Percentiles rank a stretch among this genome's conserved stretches.
Evolutionary conservation across 2,329 filamentous ascomycete genomes (phyloP).

Genomic region (Aspergillus cejpii): DNA sequence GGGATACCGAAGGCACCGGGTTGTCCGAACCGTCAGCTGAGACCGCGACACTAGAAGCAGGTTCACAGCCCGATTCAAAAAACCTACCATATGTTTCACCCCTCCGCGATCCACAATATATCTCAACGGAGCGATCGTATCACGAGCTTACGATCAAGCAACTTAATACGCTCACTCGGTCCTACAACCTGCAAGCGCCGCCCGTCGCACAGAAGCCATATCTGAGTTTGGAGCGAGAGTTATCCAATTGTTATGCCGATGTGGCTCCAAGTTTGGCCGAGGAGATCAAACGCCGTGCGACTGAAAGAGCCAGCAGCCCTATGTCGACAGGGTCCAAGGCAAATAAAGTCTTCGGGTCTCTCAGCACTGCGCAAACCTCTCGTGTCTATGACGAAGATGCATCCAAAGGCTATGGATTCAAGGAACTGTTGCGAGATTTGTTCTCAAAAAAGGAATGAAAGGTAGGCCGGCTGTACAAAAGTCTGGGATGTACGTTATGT

Average conservation of each 20-base stretch:
- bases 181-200: constrained; percentile 93
- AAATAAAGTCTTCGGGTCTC: constrained; percentile 55
- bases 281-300: constrained; percentile 65
- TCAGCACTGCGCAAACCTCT: constrained; percentile 45
- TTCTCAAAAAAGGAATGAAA: constrained; percentile 42
- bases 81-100: constrained; percentile 47
- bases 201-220: constrained; percentile 90
- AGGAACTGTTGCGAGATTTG: constrained; percentile 82
- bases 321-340: constrained; percentile 24
- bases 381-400: constrained; percentile 67
- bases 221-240: constrained; percentile 73
- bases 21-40: constrained; percentile 7
- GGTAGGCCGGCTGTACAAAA: constrained; percentile 1
- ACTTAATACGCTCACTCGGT: constrained; percentile 71
- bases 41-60: constrained; percentile 1
- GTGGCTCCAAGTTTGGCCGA: constrained; percentile 69
- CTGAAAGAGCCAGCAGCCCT: constrained; percentile 39
- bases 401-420: constrained; percentile 71
- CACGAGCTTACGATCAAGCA: constrained; percentile 67
- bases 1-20: constrained; percentile 7
- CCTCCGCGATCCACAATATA: constrained; percentile 74
- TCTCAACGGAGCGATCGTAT: constrained; percentile 65
- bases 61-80: not conserved
- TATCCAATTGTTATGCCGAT: constrained; percentile 74
- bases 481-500: constrained; percentile 2